Evolutionary conservation across 2,329 filamentous ascomycete genomes (phyloP).

Genomic region (Dactylellina haptotyla): DNA sequence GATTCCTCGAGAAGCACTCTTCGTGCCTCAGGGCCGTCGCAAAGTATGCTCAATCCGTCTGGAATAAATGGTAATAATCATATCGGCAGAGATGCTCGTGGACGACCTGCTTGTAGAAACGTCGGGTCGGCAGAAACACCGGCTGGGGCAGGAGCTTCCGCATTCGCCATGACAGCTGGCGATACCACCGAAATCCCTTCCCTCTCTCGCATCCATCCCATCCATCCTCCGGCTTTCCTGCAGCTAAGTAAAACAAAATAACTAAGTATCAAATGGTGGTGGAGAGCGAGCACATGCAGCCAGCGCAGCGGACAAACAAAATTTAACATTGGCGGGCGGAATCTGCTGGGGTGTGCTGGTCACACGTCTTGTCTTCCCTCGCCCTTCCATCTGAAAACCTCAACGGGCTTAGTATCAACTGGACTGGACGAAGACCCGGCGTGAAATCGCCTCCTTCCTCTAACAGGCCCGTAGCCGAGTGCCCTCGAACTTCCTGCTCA

Average conservation of each 20-base stretch:
- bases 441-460: conserved; percentile 25
- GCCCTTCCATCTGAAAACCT: conserved; percentile 34
- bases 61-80: no score
- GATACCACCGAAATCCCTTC: neutral
- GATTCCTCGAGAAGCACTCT: neutral
- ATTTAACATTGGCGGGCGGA: neutral
- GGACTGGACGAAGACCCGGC: neutral
- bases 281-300: neutral
- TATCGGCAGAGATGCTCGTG: no score
- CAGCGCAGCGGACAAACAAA: neutral
- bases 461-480: conserved; percentile 38
- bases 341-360: conserved; percentile 23
- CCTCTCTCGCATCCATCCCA: no score
- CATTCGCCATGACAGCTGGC: conserved; percentile 1
- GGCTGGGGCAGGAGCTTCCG: conserved; percentile 19
- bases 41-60: no score
- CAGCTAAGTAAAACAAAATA: no score
- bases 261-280: no score
- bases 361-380: conserved; percentile 28
- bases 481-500: no score
- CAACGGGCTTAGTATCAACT: neutral
- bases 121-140: no score
- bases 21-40: neutral
- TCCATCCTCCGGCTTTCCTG: no score
- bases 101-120: no score